phyloP scores from a whole-genome alignment of 2,329 filamentous ascomycete species.

The Corynespora cassiicola region DNA sequence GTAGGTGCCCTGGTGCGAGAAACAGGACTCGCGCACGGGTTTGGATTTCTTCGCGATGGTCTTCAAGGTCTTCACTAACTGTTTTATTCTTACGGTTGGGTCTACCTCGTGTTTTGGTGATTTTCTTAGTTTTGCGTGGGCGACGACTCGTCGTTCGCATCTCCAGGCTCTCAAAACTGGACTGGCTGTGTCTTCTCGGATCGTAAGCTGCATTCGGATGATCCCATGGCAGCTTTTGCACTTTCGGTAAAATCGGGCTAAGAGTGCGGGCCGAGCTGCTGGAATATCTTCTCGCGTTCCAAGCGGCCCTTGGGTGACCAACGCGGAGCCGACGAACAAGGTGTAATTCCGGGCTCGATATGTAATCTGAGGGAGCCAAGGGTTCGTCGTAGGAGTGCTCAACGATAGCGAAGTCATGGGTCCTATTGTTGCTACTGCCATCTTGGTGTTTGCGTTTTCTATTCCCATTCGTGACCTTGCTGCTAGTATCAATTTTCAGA shows the following conservation, averaged over 20 bases:
- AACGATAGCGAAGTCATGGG: conserved; percentile 2
- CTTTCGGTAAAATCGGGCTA: conserved; percentile 9
- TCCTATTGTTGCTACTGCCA: not conserved
- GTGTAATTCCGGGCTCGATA: conserved; percentile 3
- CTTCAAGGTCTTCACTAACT: no score
- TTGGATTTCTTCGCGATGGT: no score
- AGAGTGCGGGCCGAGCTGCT: conserved; percentile 8
- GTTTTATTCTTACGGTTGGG: no score
- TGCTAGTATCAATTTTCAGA: conserved; percentile 11
- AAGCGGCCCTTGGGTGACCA: conserved; percentile 5
- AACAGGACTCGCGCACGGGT: no score
- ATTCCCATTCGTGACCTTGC: not conserved
- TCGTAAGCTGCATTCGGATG: conserved; percentile 14
- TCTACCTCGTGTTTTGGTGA: conserved; percentile 1
- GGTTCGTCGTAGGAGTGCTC: not conserved
- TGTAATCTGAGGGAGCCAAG: conserved; percentile 3
- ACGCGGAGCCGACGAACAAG: not conserved
- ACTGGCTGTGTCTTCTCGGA: conserved; percentile 9
- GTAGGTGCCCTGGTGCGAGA: no score
- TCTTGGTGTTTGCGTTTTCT: not conserved
- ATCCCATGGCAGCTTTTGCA: not conserved
- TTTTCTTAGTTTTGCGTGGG: not conserved
- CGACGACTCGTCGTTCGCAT: conserved; percentile 1
- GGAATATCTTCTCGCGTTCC: conserved; percentile 5
- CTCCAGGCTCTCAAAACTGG: conserved; percentile 10